Evolutionary conservation across 2,329 filamentous ascomycete species (phyloP).

Genomic region (Emmonsiellopsis sp.): DNA sequence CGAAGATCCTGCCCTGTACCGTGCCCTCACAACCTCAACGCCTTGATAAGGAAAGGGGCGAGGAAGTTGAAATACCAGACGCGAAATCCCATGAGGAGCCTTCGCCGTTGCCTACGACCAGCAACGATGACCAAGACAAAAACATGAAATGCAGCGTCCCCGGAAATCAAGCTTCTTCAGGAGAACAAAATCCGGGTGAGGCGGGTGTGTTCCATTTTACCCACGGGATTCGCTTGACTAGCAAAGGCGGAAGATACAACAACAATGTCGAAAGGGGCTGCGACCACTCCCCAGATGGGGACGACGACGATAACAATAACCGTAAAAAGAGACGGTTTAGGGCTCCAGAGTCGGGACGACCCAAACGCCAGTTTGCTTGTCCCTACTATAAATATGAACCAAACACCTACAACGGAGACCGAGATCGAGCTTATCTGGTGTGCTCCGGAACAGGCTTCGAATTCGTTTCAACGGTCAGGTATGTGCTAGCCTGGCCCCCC

Average conservation of each 20-base stretch:
- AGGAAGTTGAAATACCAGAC: too few relatives aligned
- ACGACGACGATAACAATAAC: conserved; percentile 1
- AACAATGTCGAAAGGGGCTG: background rate
- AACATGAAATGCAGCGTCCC: too few relatives aligned
- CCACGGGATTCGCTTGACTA: too few relatives aligned
- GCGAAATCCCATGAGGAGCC: too few relatives aligned
- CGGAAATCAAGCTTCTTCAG: too few relatives aligned
- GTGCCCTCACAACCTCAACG: too few relatives aligned
- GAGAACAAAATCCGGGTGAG: too few relatives aligned
- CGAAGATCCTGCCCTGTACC: too few relatives aligned
- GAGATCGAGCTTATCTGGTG: conserved; percentile 1
- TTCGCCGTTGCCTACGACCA: too few relatives aligned
- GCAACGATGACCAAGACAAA: too few relatives aligned
- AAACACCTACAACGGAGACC: background rate
- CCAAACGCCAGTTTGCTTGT: background rate
- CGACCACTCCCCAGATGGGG: background rate
- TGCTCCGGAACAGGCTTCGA: conserved; percentile 1
- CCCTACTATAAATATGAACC: conserved; percentile 3
- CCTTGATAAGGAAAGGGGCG: too few relatives aligned
- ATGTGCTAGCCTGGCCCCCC: background rate
- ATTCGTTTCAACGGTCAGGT: background rate
- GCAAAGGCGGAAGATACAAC: background rate
- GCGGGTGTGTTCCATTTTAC: too few relatives aligned
- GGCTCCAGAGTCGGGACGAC: background rate
- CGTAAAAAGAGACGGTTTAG: conserved; percentile 3